Percentiles rank a stretch among this genome's conserved stretches.
Evolutionary conservation across 495 filamentous ascomycete species (phyloP).

Genomic region (Penicillium simplicissimum): DNA sequence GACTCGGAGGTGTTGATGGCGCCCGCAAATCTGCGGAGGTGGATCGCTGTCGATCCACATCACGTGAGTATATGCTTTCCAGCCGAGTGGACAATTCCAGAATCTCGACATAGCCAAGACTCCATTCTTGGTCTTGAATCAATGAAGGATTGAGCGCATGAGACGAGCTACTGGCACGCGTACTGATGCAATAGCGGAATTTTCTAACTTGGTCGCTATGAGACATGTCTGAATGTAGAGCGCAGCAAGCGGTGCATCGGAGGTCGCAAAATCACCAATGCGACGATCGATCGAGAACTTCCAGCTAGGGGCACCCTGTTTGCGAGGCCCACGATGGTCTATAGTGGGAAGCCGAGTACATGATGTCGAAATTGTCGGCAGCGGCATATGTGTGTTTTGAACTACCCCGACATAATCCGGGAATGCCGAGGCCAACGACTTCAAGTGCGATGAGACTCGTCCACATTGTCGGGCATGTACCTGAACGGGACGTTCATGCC

Average conservation of each 20-base stretch:
- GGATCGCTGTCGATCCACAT: constrained; percentile 12
- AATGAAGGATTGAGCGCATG: not conserved
- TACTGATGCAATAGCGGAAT: not conserved
- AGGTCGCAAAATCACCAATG: not conserved
- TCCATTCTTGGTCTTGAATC: not conserved
- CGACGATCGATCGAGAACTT: not conserved
- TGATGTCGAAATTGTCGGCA: constrained; percentile 67
- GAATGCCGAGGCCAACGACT: constrained; percentile 3
- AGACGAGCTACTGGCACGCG: not conserved
- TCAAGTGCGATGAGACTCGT: constrained; percentile 52
- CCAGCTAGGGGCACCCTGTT: not conserved
- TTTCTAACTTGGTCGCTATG: not conserved
- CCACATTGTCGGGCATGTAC: constrained; percentile 52
- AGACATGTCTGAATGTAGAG: not conserved
- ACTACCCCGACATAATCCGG: not conserved
- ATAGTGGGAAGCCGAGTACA: constrained; percentile 69
- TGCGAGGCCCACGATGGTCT: constrained; percentile 56
- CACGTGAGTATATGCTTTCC: not conserved
- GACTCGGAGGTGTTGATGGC: not conserved
- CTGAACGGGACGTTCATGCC: constrained; percentile 49
- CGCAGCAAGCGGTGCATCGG: not conserved
- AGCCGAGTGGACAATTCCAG: not conserved
- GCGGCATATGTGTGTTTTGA: constrained; percentile 50
- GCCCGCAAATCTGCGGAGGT: constrained; percentile 17
- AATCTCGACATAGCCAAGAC: not conserved